These are phyloP conservation scores for Candida schatavii DNA, from an alignment of 805 yeast genomes.

Conservation along the genomic window DNA sequence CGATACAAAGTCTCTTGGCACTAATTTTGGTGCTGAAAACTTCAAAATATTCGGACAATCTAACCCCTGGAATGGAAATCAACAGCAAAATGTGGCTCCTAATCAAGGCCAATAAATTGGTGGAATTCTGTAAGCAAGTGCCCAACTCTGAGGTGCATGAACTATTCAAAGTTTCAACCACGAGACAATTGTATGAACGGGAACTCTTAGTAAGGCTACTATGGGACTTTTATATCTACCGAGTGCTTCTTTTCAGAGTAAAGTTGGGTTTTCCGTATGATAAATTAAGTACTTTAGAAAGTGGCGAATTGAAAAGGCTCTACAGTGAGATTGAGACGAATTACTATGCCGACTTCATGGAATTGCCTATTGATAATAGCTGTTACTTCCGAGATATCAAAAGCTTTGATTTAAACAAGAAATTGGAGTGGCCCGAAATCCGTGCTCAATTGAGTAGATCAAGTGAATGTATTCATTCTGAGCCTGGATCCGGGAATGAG, in stretches of 20 bases:
- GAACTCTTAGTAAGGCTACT: constrained; percentile 20
- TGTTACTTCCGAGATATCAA: constrained; percentile 7
- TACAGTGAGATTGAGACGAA: constrained; percentile 12
- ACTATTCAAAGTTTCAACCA: constrained; percentile 5
- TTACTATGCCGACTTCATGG: constrained; percentile 11
- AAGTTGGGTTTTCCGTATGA: constrained; percentile 19
- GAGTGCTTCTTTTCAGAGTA: constrained; percentile 14
- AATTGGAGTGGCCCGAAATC: constrained; percentile 11
- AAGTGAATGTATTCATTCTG: background rate
- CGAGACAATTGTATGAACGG: constrained; percentile 21
- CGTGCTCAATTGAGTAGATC: background rate
- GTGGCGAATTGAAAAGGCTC: background rate
- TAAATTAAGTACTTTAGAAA: constrained; percentile 8
- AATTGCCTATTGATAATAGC: constrained; percentile 16
- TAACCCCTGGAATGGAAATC: constrained; percentile 11
- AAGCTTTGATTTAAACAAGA: constrained; percentile 4
- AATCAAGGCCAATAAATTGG: constrained; percentile 16
- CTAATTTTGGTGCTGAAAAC: constrained; percentile 18
- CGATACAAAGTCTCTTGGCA: constrained; percentile 23
- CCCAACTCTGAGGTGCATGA: constrained; percentile 1
- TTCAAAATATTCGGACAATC: constrained; percentile 7
- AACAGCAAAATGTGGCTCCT: constrained; percentile 18
- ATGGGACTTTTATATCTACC: constrained; percentile 22
- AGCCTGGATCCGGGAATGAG: background rate
- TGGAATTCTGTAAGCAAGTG: constrained; percentile 13